Base-by-base conservation (phyloP, 2,329 filamentous ascomycete genomes). In the Fusarium hostae region DNA sequence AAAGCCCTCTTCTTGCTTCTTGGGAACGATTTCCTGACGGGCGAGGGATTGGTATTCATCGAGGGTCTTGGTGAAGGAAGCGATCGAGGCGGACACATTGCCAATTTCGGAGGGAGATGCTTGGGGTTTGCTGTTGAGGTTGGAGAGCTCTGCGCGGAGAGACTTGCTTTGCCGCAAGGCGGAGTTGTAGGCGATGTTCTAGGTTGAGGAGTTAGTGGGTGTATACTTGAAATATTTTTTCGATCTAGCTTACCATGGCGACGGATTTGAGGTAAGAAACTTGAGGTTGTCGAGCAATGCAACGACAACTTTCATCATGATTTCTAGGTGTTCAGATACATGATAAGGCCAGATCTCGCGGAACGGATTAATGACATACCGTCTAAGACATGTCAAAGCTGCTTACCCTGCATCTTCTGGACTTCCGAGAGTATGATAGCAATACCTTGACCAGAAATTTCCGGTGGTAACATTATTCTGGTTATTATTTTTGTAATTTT, bases 31-130 rank as follows among this genome's bases (percentile, higher is more conserved):
- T 81, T 99, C 96, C 77, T 95, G 93, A 73, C 93, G 93, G 2
- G 95, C 92, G 34, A 97, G 89, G 60, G 88, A 88, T 77, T 92
- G 90, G 85, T 99, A 99, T 79, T 98, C 95, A 83, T 98, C 95
- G 72, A 99, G 87, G 2, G 94, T 97, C 68, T 96, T 94, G 50
- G 92, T 89, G 81, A 99, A 94, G 66, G 94, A 83, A 45, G 92
- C 90, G 34, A 97, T 84, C 18, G 93, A 93, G 24, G 90, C 91
- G n/a, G 92, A 91, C 71, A 94, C 89, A 81, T 94, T 92, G 78
- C 92, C 91, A 81, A 86, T 78, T 68, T 81, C 75, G 73, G 81
- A 80, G 9, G 82, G 82, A 78, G 91, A 91, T 16, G 92, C 85
- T 56, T 89, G 88, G 50, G 88, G 85, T 43, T 90, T 90, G 52